A percentile compares a stretch with the other conserved stretches of the same genome.
These are phyloP conservation scores for Linum trigynum DNA, from an alignment of 345 rosid genomes.

Conservation along the genomic window DNA sequence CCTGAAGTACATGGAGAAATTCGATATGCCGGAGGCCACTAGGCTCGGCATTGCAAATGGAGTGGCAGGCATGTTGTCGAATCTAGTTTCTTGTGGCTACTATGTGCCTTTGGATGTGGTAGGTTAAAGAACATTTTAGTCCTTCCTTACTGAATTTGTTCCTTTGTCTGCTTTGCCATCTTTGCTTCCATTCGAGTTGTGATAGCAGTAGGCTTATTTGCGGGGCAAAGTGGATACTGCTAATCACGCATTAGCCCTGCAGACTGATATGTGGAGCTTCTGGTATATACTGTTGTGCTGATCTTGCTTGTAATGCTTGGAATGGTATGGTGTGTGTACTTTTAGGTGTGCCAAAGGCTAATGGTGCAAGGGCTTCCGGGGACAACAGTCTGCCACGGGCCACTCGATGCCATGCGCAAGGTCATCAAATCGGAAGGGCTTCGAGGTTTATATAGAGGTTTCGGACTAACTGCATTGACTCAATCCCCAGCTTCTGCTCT, in stretches of 20 bases:
- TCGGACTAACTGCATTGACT: constrained; percentile 43
- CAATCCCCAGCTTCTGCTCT: constrained; percentile 54
- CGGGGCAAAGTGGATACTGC: too few species aligned
- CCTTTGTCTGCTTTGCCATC: background rate
- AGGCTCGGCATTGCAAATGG: constrained; percentile 56
- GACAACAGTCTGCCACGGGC: constrained; percentile 34
- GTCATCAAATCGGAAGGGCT: constrained; percentile 42
- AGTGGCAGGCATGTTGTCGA: constrained; percentile 56
- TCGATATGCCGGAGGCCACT: constrained; percentile 42
- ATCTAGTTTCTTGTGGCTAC: constrained; percentile 46
- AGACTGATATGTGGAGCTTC: too few species aligned
- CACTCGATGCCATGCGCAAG: constrained; percentile 37
- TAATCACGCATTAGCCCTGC: too few species aligned
- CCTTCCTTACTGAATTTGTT: background rate
- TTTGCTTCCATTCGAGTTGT: background rate
- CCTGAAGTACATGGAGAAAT: constrained; percentile 31
- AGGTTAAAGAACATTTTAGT: constrained; percentile 16
- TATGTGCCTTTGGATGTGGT: constrained; percentile 68
- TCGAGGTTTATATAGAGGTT: constrained; percentile 57
- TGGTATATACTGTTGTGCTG: too few species aligned
- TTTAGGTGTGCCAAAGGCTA: constrained; percentile 47
- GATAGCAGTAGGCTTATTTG: too few species aligned
- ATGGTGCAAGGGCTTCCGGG: constrained; percentile 65
- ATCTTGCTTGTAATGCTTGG: too few species aligned
- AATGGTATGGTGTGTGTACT: background rate